Percentiles rank a stretch among this genome's conserved stretches.
These are phyloP conservation scores for Scedosporium minutisporum DNA, from an alignment of 2,329 filamentous ascomycete species.

Conservation along the genomic window DNA sequence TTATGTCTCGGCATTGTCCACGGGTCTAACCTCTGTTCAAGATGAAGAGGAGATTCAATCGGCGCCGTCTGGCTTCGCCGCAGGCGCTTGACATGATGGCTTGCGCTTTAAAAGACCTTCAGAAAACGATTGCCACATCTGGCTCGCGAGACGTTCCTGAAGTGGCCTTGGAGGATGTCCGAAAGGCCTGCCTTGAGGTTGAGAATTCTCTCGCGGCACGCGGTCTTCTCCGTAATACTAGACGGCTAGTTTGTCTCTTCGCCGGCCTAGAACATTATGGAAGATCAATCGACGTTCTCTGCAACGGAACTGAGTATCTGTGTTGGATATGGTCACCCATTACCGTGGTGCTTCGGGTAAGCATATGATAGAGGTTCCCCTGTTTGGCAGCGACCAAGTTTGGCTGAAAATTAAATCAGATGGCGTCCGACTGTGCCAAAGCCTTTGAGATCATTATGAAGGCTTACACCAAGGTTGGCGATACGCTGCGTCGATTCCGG, in stretches of 20 bases:
- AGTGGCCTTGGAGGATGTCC: background rate
- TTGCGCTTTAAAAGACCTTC: background rate
- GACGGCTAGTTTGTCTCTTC: background rate
- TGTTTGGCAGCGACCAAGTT: background rate
- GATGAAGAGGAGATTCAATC: too few relatives aligned
- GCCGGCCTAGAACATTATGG: background rate
- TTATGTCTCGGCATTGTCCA: too few relatives aligned
- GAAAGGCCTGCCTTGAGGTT: background rate
- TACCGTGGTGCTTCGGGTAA: background rate
- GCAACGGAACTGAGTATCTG: background rate
- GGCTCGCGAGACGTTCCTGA: background rate
- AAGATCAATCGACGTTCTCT: background rate
- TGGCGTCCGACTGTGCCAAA: background rate
- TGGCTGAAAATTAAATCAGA: background rate
- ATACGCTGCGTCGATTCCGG: background rate
- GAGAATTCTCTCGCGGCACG: background rate
- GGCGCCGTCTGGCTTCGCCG: too few relatives aligned
- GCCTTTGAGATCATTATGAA: background rate
- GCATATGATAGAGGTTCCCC: background rate
- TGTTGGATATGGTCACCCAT: background rate
- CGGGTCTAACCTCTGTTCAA: too few relatives aligned
- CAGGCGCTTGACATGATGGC: too few relatives aligned
- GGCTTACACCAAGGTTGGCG: background rate
- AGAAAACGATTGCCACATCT: background rate
- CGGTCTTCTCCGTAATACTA: background rate